Conservation (phyloP, 2,329 filamentous ascomycete genomes). For the Beauveria pseudobassiana region DNA sequence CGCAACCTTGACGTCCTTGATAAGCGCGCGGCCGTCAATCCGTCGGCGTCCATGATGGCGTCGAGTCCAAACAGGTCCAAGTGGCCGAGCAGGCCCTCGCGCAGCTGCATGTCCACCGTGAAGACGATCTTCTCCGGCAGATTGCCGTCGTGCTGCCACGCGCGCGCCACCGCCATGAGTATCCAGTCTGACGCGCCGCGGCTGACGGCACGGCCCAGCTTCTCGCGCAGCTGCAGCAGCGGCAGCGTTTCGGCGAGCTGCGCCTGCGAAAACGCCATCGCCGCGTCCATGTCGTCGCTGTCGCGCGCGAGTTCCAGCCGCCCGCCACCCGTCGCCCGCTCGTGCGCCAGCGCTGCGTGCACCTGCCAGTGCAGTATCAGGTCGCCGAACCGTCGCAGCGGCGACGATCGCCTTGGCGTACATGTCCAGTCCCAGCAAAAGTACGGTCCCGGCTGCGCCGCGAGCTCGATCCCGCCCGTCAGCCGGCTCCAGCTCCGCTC, state of each 20-base stretch:
- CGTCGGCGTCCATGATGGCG: constrained; percentile 33
- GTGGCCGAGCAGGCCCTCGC: constrained; percentile 30
- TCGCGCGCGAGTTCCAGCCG: constrained; percentile 15
- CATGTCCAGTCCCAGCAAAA: constrained; percentile 51
- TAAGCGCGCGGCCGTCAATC: constrained; percentile 29
- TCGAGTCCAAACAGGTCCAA: constrained; percentile 43
- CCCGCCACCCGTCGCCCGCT: constrained; percentile 25
- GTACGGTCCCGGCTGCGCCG: constrained; percentile 46
- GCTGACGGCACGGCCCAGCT: constrained; percentile 37
- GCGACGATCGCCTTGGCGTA: constrained; percentile 59
- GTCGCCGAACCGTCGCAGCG: constrained; percentile 57
- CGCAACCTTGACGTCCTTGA: constrained; percentile 38
- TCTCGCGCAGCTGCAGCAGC: constrained; percentile 45
- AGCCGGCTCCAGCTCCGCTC: constrained; percentile 21
- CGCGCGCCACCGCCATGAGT: constrained; percentile 51
- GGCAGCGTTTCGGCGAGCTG: constrained; percentile 39
- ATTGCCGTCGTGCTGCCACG: constrained; percentile 46
- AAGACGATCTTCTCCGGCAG: constrained; percentile 43
- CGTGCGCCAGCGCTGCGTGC: constrained; percentile 46
- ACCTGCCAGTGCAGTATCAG: constrained; percentile 61
- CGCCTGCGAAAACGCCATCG: constrained; percentile 39
- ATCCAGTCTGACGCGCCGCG: constrained; percentile 46
- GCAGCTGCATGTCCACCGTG: constrained; percentile 33
- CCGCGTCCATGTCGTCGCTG: constrained; percentile 23
- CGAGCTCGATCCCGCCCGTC: constrained; percentile 44